phyloP scores from a whole-genome alignment of 192 early-diverging fungal genomes.

The Coemansia sp. region DNA sequence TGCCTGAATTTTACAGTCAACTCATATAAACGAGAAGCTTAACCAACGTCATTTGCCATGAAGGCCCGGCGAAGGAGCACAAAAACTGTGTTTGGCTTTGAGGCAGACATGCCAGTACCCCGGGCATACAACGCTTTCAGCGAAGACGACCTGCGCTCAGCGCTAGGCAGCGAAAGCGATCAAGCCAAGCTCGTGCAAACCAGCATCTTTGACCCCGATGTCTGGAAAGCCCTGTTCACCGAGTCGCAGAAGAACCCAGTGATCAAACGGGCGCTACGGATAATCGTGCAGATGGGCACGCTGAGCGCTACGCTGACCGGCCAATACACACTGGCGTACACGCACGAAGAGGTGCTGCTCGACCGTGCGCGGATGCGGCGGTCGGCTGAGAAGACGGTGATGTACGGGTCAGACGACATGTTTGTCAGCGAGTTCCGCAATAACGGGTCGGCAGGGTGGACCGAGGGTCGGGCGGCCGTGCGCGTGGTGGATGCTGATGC shows the following conservation, averaged over 20 bases:
- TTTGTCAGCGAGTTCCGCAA: slow-evolving; percentile 51
- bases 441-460: slow-evolving; percentile 50
- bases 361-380: slow-evolving; percentile 34
- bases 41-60: slow-evolving; percentile 21
- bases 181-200: slow-evolving; percentile 42
- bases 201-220: slow-evolving; percentile 39
- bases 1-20: background rate
- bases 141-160: slow-evolving; percentile 36
- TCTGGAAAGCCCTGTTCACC: slow-evolving; percentile 34
- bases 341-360: slow-evolving; percentile 46
- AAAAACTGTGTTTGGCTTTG: slow-evolving; percentile 47
- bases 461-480: slow-evolving; percentile 45
- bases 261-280: slow-evolving; percentile 45
- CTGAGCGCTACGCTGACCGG: slow-evolving; percentile 43
- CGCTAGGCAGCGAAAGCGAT: slow-evolving; percentile 41
- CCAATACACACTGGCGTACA: slow-evolving; percentile 40
- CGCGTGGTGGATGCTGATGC: slow-evolving; percentile 44
- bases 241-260: slow-evolving; percentile 47
- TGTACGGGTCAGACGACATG: slow-evolving; percentile 41
- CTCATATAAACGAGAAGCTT: background rate
- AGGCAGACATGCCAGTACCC: slow-evolving; percentile 41
- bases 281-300: slow-evolving; percentile 52
- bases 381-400: slow-evolving; percentile 42
- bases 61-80: slow-evolving; percentile 50
- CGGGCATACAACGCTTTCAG: slow-evolving; percentile 46